phyloP scores from a whole-genome alignment of 352 stramenopile genomes.

The Globisporangium paddicum region DNA sequence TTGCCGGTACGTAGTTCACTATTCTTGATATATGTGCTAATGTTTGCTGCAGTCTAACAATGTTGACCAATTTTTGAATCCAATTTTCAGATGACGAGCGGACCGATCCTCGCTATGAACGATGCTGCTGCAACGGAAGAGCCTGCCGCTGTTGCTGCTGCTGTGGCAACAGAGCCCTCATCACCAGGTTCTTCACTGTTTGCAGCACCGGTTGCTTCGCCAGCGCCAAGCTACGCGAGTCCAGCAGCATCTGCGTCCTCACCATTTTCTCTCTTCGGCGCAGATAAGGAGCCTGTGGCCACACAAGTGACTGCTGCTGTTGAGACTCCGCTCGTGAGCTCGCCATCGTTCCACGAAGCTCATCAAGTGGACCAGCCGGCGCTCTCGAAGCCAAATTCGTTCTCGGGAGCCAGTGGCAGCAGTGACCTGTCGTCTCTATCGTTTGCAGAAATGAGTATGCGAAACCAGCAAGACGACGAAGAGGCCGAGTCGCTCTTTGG shows the following conservation, averaged over 20 bases:
- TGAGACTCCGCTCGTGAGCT: neutral
- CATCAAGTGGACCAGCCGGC: neutral
- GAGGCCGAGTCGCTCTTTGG: conserved; percentile 18
- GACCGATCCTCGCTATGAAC: conserved; percentile 4
- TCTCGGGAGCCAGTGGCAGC: neutral
- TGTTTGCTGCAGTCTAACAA: neutral
- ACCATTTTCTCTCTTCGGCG: neutral
- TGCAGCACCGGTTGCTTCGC: neutral
- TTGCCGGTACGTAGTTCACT: conserved; percentile 37
- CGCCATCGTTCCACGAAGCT: neutral
- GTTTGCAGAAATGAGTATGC: neutral
- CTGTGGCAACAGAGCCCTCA: neutral
- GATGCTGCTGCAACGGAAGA: conserved; percentile 2
- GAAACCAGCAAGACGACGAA: neutral
- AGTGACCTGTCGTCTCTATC: neutral
- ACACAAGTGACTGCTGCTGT: neutral
- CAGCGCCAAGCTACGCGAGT: neutral
- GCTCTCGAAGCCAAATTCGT: neutral
- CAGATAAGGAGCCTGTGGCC: neutral
- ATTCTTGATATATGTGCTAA: neutral
- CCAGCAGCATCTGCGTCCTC: neutral
- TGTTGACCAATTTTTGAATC: neutral
- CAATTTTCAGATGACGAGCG: conserved; percentile 30
- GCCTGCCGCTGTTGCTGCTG: neutral
- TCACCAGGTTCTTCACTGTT: conserved; percentile 9